Conservation (phyloP, 805 yeast species). For the Kluyveromyces lactis region DNA sequence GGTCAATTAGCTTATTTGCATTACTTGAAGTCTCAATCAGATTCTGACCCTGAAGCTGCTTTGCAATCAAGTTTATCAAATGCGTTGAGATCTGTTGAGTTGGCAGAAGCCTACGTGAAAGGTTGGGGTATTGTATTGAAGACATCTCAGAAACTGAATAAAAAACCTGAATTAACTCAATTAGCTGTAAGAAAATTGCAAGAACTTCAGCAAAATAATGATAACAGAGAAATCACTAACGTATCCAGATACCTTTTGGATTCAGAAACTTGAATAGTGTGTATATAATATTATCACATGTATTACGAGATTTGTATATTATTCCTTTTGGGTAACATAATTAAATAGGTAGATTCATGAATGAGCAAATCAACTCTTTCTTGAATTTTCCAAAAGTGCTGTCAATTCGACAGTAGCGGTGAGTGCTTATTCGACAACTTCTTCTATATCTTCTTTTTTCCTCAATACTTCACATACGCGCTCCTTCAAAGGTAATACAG, state of each 20-base stretch:
- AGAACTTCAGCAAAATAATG: conserved; percentile 19
- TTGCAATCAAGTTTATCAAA: conserved; percentile 32
- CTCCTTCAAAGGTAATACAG: conserved; percentile 42
- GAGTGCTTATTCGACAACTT: too few species aligned
- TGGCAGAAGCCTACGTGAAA: conserved; percentile 57
- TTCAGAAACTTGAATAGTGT: background rate
- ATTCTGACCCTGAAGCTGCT: conserved; percentile 6
- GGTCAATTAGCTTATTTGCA: conserved; percentile 20
- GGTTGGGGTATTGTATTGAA: conserved; percentile 67
- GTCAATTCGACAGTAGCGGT: too few species aligned
- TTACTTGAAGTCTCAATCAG: conserved; percentile 13
- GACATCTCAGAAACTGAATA: conserved; percentile 25
- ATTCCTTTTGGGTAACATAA: too few species aligned
- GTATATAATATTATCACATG: too few species aligned
- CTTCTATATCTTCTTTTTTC: background rate
- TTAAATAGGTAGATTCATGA: too few species aligned
- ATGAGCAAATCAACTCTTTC: too few species aligned
- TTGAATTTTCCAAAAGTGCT: too few species aligned
- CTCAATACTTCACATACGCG: conserved; percentile 28
- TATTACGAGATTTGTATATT: too few species aligned
- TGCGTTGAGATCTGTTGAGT: conserved; percentile 66
- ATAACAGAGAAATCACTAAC: background rate
- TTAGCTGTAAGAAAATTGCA: conserved; percentile 33
- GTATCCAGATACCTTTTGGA: conserved; percentile 1
- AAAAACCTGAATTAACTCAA: conserved; percentile 25